These are phyloP conservation scores for Trametopsis cervina DNA, from an alignment of 768 basidiomycete genomes.

Conservation along the genomic window DNA sequence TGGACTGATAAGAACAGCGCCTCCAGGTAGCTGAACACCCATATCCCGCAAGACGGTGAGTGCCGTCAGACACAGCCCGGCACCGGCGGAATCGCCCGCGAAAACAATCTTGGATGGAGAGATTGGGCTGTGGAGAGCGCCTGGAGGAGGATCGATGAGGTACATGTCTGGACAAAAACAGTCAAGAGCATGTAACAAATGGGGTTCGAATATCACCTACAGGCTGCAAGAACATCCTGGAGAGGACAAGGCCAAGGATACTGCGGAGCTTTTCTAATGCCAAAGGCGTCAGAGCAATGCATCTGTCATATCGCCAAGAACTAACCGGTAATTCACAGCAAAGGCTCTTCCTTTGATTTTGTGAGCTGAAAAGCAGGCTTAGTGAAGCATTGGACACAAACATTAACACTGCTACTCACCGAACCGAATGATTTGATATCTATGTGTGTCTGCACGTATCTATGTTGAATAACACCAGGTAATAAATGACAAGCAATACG, in stretches of 20 bases:
- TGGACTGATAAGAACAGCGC: constrained; percentile 72
- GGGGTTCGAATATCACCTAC: constrained; percentile 27
- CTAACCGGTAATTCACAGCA: constrained; percentile 46
- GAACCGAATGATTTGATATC: constrained; percentile 53
- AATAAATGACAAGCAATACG: constrained; percentile 12
- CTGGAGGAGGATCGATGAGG: constrained; percentile 61
- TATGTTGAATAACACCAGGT: constrained; percentile 1
- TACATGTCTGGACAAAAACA: constrained; percentile 48
- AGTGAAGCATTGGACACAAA: no score
- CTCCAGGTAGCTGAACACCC: constrained; percentile 63
- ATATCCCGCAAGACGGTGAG: constrained; percentile 65
- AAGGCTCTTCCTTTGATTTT: constrained; percentile 69
- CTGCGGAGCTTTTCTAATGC: constrained; percentile 65
- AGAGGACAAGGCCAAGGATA: constrained; percentile 78
- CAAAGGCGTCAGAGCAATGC: not conserved
- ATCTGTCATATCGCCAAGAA: not conserved
- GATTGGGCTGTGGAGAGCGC: constrained; percentile 56
- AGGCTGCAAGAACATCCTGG: constrained; percentile 73
- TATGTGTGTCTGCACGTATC: constrained; percentile 40
- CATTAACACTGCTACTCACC: no score
- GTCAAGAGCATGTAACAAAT: not conserved
- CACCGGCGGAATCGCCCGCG: constrained; percentile 78
- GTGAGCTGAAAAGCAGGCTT: constrained; percentile 48
- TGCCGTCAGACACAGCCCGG: constrained; percentile 51
- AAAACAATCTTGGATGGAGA: constrained; percentile 63